Base-by-base conservation (phyloP, 2,329 filamentous ascomycete species). In the Pseudogymnoascus destructans region DNA sequence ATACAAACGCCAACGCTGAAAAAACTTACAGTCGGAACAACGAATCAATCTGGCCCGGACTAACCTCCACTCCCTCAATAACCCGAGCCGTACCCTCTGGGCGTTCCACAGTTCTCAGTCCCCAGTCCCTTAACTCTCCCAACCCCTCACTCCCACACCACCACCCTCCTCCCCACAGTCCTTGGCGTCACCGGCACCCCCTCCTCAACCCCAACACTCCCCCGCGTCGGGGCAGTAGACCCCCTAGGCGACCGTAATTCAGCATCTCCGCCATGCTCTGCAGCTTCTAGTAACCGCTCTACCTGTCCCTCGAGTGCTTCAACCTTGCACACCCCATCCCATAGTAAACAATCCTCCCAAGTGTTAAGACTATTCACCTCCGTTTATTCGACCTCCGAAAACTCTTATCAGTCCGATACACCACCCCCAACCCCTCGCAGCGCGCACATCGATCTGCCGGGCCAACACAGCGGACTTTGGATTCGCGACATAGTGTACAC, bases 351-450 rank as follows among this genome's bases (percentile, higher is more conserved):
- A 33, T 3, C 10, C 9, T 10, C 10, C 36, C 15, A 40, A 21
- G 4, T 21, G 21, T 5, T 1, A 21, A 21, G 9, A 10, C 10
- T 21, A 23, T 19, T 42, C 38, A 60, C 63, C 60, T 60, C 27
- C 63, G 58, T 33, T 64, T 65, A 40, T 59, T 57, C 19, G 57
- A 59, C 46, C 63, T 61, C 59, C 60, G 59, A 59, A 63, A 65
- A 8, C 23, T 61, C 9, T 62, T 58, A 30, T 65, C 63, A 30
- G 63, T 57, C 23, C 57, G 33, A 58, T 63, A 65, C 17, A 58
- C 61, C 32, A 62, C 33, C 8, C 61, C 61, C 19, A 63, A 46
- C 21, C 60, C 60, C 8, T 25, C 25, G 30, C 62, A 64, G 17
- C 63, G 38, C 35, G 59, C 46, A 38, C 63, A 64, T 5, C 25